Conservation (phyloP, 2,329 filamentous ascomycete species). For the Arthrobotrys entomopaga region DNA sequence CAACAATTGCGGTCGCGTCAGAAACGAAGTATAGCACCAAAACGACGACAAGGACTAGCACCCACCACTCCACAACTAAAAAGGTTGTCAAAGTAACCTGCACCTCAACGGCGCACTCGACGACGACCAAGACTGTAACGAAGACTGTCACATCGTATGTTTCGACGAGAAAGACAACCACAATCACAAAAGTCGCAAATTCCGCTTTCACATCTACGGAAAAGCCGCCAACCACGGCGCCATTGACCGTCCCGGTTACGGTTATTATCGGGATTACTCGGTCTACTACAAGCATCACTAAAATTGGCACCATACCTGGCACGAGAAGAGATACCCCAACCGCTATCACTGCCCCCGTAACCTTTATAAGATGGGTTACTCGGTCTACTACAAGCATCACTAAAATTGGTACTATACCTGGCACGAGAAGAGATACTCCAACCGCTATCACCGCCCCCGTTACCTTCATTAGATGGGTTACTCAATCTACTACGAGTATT, state of each 20-base stretch:
- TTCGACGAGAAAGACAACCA: not conserved
- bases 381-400: not conserved
- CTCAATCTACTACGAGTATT: not conserved
- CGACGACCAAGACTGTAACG: constrained; percentile 3
- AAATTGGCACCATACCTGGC: too few species aligned
- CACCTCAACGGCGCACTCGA: not conserved
- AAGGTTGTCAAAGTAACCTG: not conserved
- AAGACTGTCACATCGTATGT: not conserved
- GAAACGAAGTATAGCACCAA: constrained; percentile 2
- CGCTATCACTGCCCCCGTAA: too few species aligned
- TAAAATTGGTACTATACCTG: too few species aligned
- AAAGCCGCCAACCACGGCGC: too few species aligned
- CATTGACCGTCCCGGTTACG: too few species aligned
- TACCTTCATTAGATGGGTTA: not conserved
- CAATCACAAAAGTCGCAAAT: constrained; percentile 2
- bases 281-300: not conserved
- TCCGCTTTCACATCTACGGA: too few species aligned
- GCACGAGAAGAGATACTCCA: not conserved
- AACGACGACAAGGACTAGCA: constrained; percentile 10
- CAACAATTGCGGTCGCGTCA: not conserved
- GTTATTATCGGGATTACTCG: too few species aligned
- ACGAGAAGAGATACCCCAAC: too few species aligned
- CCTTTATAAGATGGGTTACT: not conserved
- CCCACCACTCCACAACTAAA: not conserved
- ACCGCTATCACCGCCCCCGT: not conserved